Percentiles rank a stretch among this genome's conserved stretches.
Conservation (phyloP, 1,284 basidiomycete genomes). For the Leccinum pachyderme region DNA sequence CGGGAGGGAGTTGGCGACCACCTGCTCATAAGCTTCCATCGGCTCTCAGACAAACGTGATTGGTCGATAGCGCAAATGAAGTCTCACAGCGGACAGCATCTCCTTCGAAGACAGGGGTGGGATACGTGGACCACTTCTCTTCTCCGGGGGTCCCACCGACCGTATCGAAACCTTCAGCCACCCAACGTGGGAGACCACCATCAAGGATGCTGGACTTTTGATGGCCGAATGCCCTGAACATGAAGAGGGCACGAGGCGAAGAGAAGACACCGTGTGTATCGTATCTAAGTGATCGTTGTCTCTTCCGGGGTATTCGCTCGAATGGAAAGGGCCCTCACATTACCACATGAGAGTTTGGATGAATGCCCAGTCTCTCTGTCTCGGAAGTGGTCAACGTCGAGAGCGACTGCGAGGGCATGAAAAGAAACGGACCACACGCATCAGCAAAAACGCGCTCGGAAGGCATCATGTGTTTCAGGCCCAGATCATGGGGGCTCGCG, state of each 20-base stretch:
- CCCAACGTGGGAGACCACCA: slow-evolving; percentile 87
- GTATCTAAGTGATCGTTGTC: slow-evolving; percentile 52
- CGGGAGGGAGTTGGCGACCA: slow-evolving; percentile 68
- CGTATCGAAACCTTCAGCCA: slow-evolving; percentile 64
- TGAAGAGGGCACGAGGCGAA: slow-evolving; percentile 87
- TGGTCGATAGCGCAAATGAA: slow-evolving; percentile 21
- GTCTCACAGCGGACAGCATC: slow-evolving; percentile 60
- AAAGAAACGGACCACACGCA: slow-evolving; percentile 65
- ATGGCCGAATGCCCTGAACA: slow-evolving; percentile 90
- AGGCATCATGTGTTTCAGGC: slow-evolving; percentile 95
- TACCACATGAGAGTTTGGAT: slow-evolving; percentile 76
- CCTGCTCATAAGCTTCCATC: slow-evolving; percentile 74
- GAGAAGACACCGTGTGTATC: slow-evolving; percentile 88
- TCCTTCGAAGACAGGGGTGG: slow-evolving; percentile 50
- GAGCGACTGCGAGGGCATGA: not conserved
- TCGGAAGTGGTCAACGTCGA: slow-evolving; percentile 9
- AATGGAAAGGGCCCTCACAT: slow-evolving; percentile 45
- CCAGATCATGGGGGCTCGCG: slow-evolving; percentile 65
- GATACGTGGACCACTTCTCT: slow-evolving; percentile 43
- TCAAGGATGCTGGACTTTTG: slow-evolving; percentile 81
- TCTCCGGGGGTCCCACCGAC: slow-evolving; percentile 46
- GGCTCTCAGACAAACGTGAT: slow-evolving; percentile 18
- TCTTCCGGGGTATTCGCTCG: slow-evolving; percentile 5
- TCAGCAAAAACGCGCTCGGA: slow-evolving; percentile 67
- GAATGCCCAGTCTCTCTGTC: slow-evolving; percentile 74